Percentiles rank a stretch among this genome's conserved stretches.
Evolutionary conservation across 495 filamentous ascomycete genomes (phyloP).

Genomic region (Glutinoglossum americanum): DNA sequence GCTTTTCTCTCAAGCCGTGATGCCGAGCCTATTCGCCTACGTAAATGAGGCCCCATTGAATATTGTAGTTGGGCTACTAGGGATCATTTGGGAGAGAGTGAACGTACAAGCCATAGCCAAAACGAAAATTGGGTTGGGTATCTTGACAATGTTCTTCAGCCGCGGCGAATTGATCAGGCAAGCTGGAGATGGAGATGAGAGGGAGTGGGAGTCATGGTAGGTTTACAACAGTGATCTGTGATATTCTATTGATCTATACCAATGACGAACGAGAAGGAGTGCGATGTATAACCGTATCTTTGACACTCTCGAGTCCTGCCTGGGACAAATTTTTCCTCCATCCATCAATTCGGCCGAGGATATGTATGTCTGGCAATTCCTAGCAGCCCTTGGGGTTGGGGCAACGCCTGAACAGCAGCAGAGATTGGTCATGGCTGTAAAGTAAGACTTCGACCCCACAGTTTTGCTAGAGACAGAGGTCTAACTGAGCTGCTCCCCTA

Average conservation of each 20-base stretch:
- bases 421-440: conserved; percentile 79
- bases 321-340: conserved; percentile 70
- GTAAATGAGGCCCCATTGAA: conserved; percentile 78
- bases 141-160: conserved; percentile 87
- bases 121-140: conserved; percentile 65
- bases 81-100: conserved; percentile 58
- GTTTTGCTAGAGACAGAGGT: background rate
- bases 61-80: conserved; percentile 73
- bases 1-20: conserved; percentile 65
- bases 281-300: conserved; percentile 65
- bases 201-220: conserved; percentile 67
- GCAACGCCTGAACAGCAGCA: conserved; percentile 87
- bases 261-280: conserved; percentile 18
- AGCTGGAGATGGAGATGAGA: conserved; percentile 39
- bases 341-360: conserved; percentile 67
- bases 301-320: conserved; percentile 58
- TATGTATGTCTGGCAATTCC: conserved; percentile 93
- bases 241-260: background rate
- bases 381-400: conserved; percentile 81
- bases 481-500: conserved; percentile 14
- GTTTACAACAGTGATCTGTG: background rate
- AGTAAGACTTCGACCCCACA: conserved; percentile 28
- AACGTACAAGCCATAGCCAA: conserved; percentile 59
- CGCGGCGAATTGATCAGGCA: conserved; percentile 86
- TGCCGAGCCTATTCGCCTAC: conserved; percentile 71